Base-by-base conservation (phyloP, 2,329 filamentous ascomycete species). In the Fusarium cicatricum region DNA sequence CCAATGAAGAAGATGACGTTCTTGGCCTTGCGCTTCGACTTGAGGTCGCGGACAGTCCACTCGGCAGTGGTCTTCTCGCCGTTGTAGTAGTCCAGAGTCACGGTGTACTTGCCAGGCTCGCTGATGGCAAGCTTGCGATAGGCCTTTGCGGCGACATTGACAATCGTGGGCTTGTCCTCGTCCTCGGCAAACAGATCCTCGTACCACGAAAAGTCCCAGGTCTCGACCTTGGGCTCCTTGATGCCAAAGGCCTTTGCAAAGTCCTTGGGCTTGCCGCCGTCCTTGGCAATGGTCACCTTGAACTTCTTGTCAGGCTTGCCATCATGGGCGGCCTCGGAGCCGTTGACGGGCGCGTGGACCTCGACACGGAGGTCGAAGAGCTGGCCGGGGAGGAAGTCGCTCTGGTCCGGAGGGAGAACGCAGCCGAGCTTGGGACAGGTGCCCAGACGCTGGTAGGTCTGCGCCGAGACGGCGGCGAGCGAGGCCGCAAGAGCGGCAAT, bases 1-100 rank as follows among this genome's bases (percentile, higher is more conserved):
- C 91, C 91, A 62, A 96, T 91, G 76, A 95, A 96, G 60, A 95
- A 82, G 66, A 95, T 85, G 63, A 95, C 86, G 64, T 95, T 95
- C 84, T 93, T 95, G 33, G 90, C 88, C 78, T 86, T 90, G 75
- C 90, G 87, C 72, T 85, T 80, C 52, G 85, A 82, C 31, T 85
- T 81, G 26, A 93, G 75, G 42, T 90, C 86, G 31, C 90, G 86
- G 34, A 96, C 91, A 16, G 84, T 77, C 91, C 91, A 96, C 66
- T 86, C 86, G 16, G 91, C 91, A 47, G 82, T 84, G 5, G 91
- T 95, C 57, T 80, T 88, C 71, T 85, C 82, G 57, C 85, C 85
- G 60, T 85, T 85, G 75, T 92, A 91, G 79, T 95, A 95, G 56
- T 77, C 85, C 58, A 96, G 80, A 6, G 85, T 90, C 14, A 91